Conservation (phyloP, 352 stramenopile species). For the Pythium guiyangense region DNA sequence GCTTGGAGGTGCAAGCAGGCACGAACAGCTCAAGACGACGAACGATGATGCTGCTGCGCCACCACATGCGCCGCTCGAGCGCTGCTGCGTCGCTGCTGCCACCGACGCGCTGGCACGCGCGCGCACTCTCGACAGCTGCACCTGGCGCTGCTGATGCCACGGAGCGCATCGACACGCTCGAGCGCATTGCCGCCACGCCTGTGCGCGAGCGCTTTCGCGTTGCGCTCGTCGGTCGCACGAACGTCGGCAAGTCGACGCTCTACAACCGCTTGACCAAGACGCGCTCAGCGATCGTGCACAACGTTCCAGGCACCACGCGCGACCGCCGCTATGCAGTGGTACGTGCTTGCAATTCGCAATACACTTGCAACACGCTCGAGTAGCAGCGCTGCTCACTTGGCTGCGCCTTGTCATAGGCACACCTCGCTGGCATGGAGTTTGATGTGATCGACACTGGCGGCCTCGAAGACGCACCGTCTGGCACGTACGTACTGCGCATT, state of each 20-base stretch:
- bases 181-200: slow-evolving; percentile 27
- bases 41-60: slow-evolving; percentile 28
- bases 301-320: slow-evolving; percentile 74
- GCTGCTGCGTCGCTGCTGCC: slow-evolving; percentile 9
- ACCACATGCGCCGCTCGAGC: slow-evolving; percentile 25
- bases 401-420: slow-evolving; percentile 16
- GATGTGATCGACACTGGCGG: slow-evolving; percentile 83
- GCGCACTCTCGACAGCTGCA: slow-evolving; percentile 9
- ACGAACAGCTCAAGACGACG: neutral
- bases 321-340: slow-evolving; percentile 66
- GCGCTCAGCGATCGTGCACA: slow-evolving; percentile 74
- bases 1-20: too few relatives aligned
- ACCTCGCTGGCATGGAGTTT: slow-evolving; percentile 65
- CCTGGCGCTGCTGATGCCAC: slow-evolving; percentile 12
- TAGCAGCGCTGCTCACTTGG: neutral
- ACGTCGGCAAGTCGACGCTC: slow-evolving; percentile 84
- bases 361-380: neutral
- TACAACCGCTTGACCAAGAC: slow-evolving; percentile 84
- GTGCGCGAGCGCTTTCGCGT: slow-evolving; percentile 59
- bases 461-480: slow-evolving; percentile 61
- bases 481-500: slow-evolving; percentile 24
- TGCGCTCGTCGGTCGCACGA: slow-evolving; percentile 77
- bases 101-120: slow-evolving; percentile 11
- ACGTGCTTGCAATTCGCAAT: slow-evolving; percentile 3
- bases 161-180: slow-evolving; percentile 29